These are phyloP conservation scores for Aspergillus asperescens DNA, from an alignment of 495 filamentous ascomycete species.

Conservation along the genomic window DNA sequence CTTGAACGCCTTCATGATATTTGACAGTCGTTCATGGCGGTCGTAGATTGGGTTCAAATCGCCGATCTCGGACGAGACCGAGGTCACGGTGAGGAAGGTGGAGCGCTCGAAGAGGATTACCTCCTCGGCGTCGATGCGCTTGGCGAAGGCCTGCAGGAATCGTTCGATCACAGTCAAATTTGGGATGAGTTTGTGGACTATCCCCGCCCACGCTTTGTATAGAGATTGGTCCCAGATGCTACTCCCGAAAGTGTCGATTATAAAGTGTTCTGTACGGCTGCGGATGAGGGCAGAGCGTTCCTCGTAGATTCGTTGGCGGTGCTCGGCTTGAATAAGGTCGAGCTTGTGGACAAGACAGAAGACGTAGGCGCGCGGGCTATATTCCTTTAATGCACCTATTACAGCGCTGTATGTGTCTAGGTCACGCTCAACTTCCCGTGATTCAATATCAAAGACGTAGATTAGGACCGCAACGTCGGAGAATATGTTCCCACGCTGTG, in stretches of 20 bases:
- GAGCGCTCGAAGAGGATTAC: slow-evolving; percentile 93
- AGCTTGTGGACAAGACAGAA: slow-evolving; percentile 98
- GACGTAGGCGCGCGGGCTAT: slow-evolving; percentile 74
- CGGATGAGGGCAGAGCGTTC: slow-evolving; percentile 69
- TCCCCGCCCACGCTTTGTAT: slow-evolving; percentile 97
- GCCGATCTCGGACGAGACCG: slow-evolving; percentile 67
- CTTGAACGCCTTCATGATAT: slow-evolving; percentile 97
- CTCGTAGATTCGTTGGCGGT: slow-evolving; percentile 74
- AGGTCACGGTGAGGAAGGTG: slow-evolving; percentile 89
- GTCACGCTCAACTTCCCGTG: slow-evolving; percentile 85
- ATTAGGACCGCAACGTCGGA: slow-evolving; percentile 93
- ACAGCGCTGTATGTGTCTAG: slow-evolving; percentile 83
- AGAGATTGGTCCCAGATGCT: slow-evolving; percentile 98
- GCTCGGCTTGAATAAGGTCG: slow-evolving; percentile 82
- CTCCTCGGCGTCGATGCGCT: slow-evolving; percentile 85
- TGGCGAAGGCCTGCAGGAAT: slow-evolving; percentile 70
- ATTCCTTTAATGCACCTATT: slow-evolving; percentile 78
- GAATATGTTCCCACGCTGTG: slow-evolving; percentile 94
- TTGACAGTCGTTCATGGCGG: slow-evolving; percentile 88
- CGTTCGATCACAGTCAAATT: slow-evolving; percentile 86
- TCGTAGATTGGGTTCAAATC: slow-evolving; percentile 80
- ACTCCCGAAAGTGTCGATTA: slow-evolving; percentile 73
- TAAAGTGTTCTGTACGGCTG: slow-evolving; percentile 66
- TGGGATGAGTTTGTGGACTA: slow-evolving; percentile 93
- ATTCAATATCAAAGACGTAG: slow-evolving; percentile 98